A percentile compares a stretch with the other conserved stretches of the same genome.
Conservation (phyloP, 345 rosid genomes). For the Lepidium aucheri region DNA sequence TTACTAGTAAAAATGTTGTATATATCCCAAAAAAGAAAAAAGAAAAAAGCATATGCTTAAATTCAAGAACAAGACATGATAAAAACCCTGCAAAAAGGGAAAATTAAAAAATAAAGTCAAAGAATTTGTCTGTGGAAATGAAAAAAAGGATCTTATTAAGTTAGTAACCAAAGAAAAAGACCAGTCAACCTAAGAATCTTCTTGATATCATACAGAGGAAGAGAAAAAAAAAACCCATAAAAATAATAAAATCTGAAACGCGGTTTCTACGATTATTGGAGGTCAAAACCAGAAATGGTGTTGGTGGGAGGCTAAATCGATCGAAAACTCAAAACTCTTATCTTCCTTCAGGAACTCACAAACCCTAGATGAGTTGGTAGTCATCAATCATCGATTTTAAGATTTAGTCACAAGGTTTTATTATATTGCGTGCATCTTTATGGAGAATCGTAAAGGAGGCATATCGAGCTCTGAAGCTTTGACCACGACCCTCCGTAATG, state of each 20-base stretch:
- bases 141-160: slow-evolving; percentile 27
- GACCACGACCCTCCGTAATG: slow-evolving; percentile 63
- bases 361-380: slow-evolving; percentile 4
- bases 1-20: background rate
- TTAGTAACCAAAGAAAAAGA: slow-evolving; percentile 17
- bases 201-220: slow-evolving; percentile 15
- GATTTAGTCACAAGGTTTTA: background rate
- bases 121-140: slow-evolving; percentile 31
- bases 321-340: slow-evolving; percentile 2
- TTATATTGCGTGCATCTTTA: background rate
- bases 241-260: slow-evolving; percentile 5
- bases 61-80: slow-evolving; percentile 11
- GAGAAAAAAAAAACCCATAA: background rate
- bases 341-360: background rate
- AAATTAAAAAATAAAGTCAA: slow-evolving; percentile 23
- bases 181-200: slow-evolving; percentile 32
- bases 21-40: background rate
- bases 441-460: slow-evolving; percentile 30
- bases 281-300: slow-evolving; percentile 33
- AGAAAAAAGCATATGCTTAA: slow-evolving; percentile 9
- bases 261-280: slow-evolving; percentile 30
- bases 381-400: slow-evolving; percentile 5
- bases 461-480: slow-evolving; percentile 44
- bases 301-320: slow-evolving; percentile 18
- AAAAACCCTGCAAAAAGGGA: background rate